These are phyloP conservation scores for Endoconidiophora polonica DNA, from an alignment of 2,329 filamentous ascomycete genomes.

Conservation along the genomic window DNA sequence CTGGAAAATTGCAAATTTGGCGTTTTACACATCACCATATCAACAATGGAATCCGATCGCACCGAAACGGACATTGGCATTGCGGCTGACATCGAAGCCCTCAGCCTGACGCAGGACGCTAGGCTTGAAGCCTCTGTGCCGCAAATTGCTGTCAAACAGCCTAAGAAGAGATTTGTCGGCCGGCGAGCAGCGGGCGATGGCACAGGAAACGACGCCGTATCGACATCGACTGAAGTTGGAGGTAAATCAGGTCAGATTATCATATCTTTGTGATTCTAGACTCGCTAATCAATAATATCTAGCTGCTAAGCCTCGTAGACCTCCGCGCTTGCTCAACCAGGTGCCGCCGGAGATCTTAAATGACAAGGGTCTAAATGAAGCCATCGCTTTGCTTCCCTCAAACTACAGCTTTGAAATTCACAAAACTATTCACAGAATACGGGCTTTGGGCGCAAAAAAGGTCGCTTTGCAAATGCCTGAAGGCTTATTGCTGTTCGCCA, in stretches of 20 bases:
- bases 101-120: constrained; percentile 16
- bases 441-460: constrained; percentile 58
- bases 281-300: neutral
- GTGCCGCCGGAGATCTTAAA: constrained; percentile 77
- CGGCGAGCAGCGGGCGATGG: constrained; percentile 44
- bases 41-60: constrained; percentile 58
- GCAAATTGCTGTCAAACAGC: constrained; percentile 36
- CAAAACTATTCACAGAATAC: constrained; percentile 92
- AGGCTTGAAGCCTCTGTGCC: neutral
- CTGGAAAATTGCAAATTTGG: neutral
- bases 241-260: neutral
- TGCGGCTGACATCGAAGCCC: constrained; percentile 44
- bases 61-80: constrained; percentile 53
- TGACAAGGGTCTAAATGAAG: constrained; percentile 70
- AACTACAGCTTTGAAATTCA: constrained; percentile 99
- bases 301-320: constrained; percentile 57
- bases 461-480: constrained; percentile 97
- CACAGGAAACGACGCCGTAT: constrained; percentile 24
- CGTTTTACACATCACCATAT: neutral
- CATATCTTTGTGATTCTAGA: neutral
- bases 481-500: constrained; percentile 85
- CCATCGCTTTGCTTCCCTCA: constrained; percentile 70
- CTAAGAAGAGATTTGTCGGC: constrained; percentile 85
- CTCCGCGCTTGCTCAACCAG: constrained; percentile 72
- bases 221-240: constrained; percentile 10